Percentiles rank a stretch among this genome's conserved stretches.
phyloP scores from a whole-genome alignment of 1,284 basidiomycete genomes.

The Cerrena zonata region DNA sequence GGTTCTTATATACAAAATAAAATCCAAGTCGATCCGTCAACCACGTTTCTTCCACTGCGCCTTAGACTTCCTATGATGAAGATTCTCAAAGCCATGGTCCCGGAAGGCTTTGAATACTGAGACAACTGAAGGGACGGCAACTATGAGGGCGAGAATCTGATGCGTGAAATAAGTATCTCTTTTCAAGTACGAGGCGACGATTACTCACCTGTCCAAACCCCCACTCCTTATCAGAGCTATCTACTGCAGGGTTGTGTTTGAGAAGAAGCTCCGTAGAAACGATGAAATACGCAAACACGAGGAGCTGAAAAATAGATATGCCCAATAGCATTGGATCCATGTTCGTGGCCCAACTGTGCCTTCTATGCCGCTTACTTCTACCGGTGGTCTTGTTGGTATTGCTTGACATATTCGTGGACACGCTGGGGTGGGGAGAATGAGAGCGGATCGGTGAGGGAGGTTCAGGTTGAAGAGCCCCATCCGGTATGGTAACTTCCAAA shows the following conservation, averaged over 20 bases:
- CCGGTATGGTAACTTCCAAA: neutral
- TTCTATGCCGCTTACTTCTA: neutral
- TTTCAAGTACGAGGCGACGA: neutral
- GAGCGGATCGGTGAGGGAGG: neutral
- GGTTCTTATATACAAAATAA: no score
- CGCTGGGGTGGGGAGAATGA: neutral
- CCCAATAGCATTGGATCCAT: conserved; percentile 38
- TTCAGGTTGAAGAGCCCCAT: neutral
- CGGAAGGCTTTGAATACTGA: conserved; percentile 7
- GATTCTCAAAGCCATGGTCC: conserved; percentile 13
- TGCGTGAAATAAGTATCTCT: neutral
- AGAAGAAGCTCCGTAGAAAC: conserved; percentile 10
- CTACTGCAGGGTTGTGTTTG: conserved; percentile 10
- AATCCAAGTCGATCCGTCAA: no score
- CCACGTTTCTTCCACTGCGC: neutral
- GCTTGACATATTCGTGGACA: no score
- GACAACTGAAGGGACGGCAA: conserved; percentile 11
- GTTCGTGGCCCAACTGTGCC: conserved; percentile 18
- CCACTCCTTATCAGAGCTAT: conserved; percentile 7
- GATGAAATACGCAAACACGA: conserved; percentile 37
- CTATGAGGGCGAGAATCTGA: conserved; percentile 13
- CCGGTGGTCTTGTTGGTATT: neutral
- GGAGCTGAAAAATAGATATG: conserved; percentile 30
- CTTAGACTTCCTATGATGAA: conserved; percentile 10
- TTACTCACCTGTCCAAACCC: conserved; percentile 12